Evolutionary conservation across 1,284 basidiomycete genomes (phyloP), one percentile per base, ranked within the genome.

Genomic region (Melampsora larici-populina): DNA sequence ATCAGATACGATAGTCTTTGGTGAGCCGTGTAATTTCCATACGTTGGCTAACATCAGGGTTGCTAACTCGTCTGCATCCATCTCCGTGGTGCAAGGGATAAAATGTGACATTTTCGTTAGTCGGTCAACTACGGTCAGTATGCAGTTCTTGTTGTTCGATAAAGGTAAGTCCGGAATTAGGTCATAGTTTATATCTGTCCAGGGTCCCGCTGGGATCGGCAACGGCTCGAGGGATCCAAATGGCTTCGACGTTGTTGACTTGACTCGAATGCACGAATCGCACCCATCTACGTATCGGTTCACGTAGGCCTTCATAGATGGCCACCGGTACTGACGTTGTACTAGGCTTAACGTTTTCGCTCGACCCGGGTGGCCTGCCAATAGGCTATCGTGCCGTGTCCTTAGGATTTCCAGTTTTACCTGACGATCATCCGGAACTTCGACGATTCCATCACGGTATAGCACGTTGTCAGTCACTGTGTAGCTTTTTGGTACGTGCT

Each of bases 101-200:
- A 48, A 24, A 29, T 68, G 66, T 26, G 8, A 7, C 66, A 68
- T 68, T 48, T 48, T 68, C 1, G 40, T 68, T 15, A 68, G 66
- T 48, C 40, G 24, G 43, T 68, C 40, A 2, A 68, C n/a, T 1
- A 68, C 11, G 2, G 43, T 46, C 21, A 48, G 43, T 18, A 68
- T 48, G 17, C 33, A 49, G 21, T 11, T 49, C 48, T 49, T 49
- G 48, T 21, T 49, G 21, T 49, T 21, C 21, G 48, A 11, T 29
- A 24, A 13, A 11, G 66, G 43, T 31, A 68, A 48, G 24, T 68
- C 66, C 29, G 21, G 40, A 21, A 68, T 43, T n/a, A 68, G 31
- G 49, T 68, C 40, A 48, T 68, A 68, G 66, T 43, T n/a, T n/a
- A n/a, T n/a, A n/a, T n/a, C n/a, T n/a, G n/a, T n/a, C n/a, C n/a